Evolutionary conservation across 163 green algal species (phyloP), one percentile per base, ranked within the genome.

Genomic region (Volvox carteri): DNA sequence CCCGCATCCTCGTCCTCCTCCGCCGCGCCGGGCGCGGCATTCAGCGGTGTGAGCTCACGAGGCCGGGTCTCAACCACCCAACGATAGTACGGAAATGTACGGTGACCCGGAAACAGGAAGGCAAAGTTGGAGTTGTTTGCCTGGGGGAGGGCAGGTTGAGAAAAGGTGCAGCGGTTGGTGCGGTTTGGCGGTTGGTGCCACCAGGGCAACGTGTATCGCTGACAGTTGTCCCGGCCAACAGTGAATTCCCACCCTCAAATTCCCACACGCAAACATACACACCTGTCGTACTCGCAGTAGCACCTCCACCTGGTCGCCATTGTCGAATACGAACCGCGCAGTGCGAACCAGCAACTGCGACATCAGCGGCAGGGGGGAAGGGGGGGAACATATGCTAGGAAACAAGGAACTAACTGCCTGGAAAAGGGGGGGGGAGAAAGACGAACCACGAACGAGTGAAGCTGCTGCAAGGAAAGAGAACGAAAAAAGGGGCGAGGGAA

Each of bases 331-430:
- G 92, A 95, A 97, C 35, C 85, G 88, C 0, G 96, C 96, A 0
- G 96, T 97, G 44, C 96, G 93, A 2, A 91, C 58, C n/a, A 98
- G 94, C 44, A 98, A 92, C 94, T 97, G 93, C 85, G 85, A 4
- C 19, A 25, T 65, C n/a, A n/a, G n/a, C n/a, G n/a, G n/a, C n/a
- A n/a, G n/a, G n/a, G n/a, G n/a, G n/a, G n/a, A n/a, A n/a, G n/a
- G n/a, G n/a, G n/a, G n/a, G n/a, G n/a, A n/a, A n/a, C n/a, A n/a
- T n/a, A n/a, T n/a, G n/a, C n/a, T n/a, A n/a, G n/a, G n/a, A n/a
- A n/a, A n/a, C n/a, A n/a, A n/a, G n/a, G n/a, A n/a, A n/a, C n/a
- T n/a, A n/a, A n/a, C n/a, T n/a, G n/a, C n/a, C n/a, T n/a, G n/a
- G n/a, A n/a, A n/a, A n/a, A n/a, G n/a, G n/a, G n/a, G n/a, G n/a